These are phyloP conservation scores for Coemansia sp. DNA, from an alignment of 192 early-diverging fungal genomes.

Conservation along the genomic window DNA sequence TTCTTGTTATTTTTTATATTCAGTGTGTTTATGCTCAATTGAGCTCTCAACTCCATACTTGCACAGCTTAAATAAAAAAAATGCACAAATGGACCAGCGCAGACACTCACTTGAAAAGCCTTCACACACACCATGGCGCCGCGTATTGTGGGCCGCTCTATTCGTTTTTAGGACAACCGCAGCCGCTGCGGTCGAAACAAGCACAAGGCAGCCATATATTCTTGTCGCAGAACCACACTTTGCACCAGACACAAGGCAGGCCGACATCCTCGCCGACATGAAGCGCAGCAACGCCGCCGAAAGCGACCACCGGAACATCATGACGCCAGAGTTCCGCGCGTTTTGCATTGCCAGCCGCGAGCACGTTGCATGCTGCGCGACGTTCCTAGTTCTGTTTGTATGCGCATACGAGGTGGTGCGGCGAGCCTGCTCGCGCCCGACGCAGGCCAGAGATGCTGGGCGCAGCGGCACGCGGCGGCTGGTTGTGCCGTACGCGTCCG, in stretches of 20 bases:
- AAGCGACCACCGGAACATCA: slow-evolving; percentile 50
- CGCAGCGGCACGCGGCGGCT: neutral
- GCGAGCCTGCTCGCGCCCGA: slow-evolving; percentile 20
- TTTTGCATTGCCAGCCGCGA: slow-evolving; percentile 47
- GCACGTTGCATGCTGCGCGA: slow-evolving; percentile 37
- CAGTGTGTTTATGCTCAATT: neutral
- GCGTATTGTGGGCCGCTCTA: neutral
- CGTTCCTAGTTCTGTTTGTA: slow-evolving; percentile 28
- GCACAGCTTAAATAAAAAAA: too few species aligned
- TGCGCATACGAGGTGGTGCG: slow-evolving; percentile 28
- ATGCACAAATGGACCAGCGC: slow-evolving; percentile 9
- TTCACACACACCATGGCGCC: neutral
- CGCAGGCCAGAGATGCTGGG: neutral
- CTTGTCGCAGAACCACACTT: slow-evolving; percentile 33
- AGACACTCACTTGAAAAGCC: neutral
- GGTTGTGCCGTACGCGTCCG: slow-evolving; percentile 27
- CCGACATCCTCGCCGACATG: slow-evolving; percentile 44
- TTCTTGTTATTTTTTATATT: slow-evolving; percentile 2
- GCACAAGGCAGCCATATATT: slow-evolving; percentile 6
- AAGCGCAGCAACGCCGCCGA: slow-evolving; percentile 42
- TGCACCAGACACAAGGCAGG: neutral
- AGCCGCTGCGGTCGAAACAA: neutral
- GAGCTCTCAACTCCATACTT: neutral
- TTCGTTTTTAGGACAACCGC: neutral
- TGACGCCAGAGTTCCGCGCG: slow-evolving; percentile 47